These are phyloP conservation scores for Castanea mollissima DNA, from an alignment of 306 rosid species.

Conservation along the genomic window DNA sequence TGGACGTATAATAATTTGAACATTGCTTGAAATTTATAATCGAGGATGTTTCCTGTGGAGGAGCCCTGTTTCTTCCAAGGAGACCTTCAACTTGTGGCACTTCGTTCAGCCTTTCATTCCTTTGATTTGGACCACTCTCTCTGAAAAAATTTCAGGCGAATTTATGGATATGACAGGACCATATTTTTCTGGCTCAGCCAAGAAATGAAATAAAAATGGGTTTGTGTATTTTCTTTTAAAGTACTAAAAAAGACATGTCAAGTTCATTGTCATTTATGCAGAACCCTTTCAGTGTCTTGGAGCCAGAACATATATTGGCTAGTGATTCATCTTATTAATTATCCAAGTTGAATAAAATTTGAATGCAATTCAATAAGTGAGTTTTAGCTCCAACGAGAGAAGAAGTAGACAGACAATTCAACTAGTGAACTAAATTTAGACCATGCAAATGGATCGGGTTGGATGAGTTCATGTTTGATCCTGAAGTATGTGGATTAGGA, in stretches of 20 bases:
- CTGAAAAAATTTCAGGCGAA: constrained; percentile 18
- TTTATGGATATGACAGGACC: constrained; percentile 11
- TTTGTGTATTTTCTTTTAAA: neutral
- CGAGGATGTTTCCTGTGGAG: constrained; percentile 42
- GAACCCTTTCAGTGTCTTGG: neutral
- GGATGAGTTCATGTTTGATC: too few relatives aligned
- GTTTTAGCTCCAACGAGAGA: too few relatives aligned
- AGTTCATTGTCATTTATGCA: neutral
- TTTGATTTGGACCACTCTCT: constrained; percentile 21
- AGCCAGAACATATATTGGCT: neutral
- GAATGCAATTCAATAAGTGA: neutral
- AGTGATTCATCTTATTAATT: neutral
- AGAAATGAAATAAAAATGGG: neutral
- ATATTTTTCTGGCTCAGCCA: neutral
- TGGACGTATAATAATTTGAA: neutral
- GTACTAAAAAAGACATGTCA: neutral
- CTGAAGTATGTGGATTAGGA: too few relatives aligned
- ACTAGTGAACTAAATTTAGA: too few relatives aligned
- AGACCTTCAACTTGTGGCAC: constrained; percentile 34
- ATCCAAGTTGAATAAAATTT: neutral
- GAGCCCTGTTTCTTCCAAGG: constrained; percentile 66
- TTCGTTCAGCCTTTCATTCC: constrained; percentile 15
- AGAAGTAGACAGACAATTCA: too few relatives aligned
- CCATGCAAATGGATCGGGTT: too few relatives aligned
- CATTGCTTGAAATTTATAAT: constrained; percentile 19